Evolutionary conservation across 2,329 filamentous ascomycete genomes (phyloP).

Genomic region (Penicillium janthinellum): DNA sequence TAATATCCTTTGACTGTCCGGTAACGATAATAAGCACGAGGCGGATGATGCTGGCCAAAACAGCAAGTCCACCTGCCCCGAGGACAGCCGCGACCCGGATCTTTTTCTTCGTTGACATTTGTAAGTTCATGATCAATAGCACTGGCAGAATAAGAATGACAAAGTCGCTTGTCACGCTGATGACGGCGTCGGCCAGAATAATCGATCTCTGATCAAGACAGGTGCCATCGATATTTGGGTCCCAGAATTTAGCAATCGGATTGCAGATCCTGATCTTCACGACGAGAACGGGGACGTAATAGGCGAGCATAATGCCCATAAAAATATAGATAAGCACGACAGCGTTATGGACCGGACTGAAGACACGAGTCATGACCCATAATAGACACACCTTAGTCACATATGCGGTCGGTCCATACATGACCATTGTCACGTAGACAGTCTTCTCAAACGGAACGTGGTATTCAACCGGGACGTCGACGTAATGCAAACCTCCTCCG

Average conservation of each 20-base stretch:
- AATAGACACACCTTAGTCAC: constrained; percentile 48
- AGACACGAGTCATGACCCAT: constrained; percentile 49
- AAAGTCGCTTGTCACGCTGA: neutral
- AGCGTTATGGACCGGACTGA: constrained; percentile 44
- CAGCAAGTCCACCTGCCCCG: neutral
- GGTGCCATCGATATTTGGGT: neutral
- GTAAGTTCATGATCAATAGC: neutral
- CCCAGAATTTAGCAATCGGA: neutral
- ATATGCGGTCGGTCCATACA: constrained; percentile 50
- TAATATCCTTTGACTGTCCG: neutral
- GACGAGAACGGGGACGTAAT: neutral
- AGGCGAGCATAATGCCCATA: neutral
- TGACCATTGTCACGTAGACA: constrained; percentile 48
- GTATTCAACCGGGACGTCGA: neutral
- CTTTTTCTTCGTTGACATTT: neutral
- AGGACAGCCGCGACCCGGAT: neutral
- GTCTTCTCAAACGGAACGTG: constrained; percentile 27
- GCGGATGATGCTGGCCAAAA: neutral
- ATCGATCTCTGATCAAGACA: neutral
- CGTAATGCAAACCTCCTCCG: too few relatives aligned
- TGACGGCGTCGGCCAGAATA: neutral
- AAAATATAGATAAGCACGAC: constrained; percentile 29
- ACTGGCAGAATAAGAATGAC: neutral
- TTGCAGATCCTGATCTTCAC: neutral
- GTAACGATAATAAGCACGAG: neutral